These are phyloP conservation scores for Colletotrichum lupini DNA, from an alignment of 2,329 filamentous ascomycete genomes.

Conservation along the genomic window DNA sequence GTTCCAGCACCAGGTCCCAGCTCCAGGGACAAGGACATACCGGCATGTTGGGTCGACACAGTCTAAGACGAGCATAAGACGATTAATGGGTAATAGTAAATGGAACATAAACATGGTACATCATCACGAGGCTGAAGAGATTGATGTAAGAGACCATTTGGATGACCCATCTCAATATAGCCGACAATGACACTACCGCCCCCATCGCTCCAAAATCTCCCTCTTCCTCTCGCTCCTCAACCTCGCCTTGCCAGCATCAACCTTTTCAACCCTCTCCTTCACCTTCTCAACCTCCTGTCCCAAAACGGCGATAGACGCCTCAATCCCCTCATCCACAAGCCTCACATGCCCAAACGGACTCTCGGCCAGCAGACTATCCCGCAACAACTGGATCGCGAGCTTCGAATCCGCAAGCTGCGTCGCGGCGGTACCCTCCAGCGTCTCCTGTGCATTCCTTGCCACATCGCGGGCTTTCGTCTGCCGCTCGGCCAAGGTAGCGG, in stretches of 20 bases:
- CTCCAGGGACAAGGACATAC: neutral
- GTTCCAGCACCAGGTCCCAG: neutral
- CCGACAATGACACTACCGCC: slow-evolving; percentile 1
- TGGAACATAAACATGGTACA: too few relatives aligned
- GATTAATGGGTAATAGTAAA: neutral
- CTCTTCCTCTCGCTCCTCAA: slow-evolving; percentile 59
- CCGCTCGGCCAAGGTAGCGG: slow-evolving; percentile 52
- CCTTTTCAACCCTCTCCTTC: slow-evolving; percentile 49
- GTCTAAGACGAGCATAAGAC: neutral
- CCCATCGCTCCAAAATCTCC: slow-evolving; percentile 60
- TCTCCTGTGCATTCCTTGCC: slow-evolving; percentile 57
- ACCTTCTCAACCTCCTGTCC: slow-evolving; percentile 56
- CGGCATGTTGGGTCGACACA: neutral
- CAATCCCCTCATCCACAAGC: slow-evolving; percentile 64
- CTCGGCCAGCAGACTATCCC: slow-evolving; percentile 65
- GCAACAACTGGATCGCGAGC: slow-evolving; percentile 59
- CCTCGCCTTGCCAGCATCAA: slow-evolving; percentile 50
- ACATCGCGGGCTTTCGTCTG: slow-evolving; percentile 56
- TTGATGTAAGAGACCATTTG: neutral
- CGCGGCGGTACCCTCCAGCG: slow-evolving; percentile 57
- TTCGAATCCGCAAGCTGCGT: slow-evolving; percentile 59
- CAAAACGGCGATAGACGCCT: slow-evolving; percentile 60
- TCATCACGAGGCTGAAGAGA: too few relatives aligned
- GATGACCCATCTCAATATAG: neutral
- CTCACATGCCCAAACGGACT: slow-evolving; percentile 57